Evolutionary conservation across 371 early-diverging fungal species (phyloP).

Genomic region (Sporodiniella umbellata): DNA sequence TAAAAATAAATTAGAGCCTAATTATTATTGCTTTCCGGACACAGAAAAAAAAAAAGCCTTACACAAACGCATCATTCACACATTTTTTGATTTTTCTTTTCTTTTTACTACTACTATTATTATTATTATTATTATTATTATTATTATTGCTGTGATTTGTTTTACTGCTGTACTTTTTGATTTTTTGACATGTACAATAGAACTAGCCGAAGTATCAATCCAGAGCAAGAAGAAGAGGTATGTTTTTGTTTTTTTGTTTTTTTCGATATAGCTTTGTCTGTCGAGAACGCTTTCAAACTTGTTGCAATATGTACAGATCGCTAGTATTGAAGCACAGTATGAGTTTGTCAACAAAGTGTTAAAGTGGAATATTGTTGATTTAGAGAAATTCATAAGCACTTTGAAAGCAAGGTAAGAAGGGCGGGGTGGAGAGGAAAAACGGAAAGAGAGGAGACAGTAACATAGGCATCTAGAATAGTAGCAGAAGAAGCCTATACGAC

Average conservation of each 20-base stretch:
- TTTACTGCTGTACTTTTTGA: neutral
- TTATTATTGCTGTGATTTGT: neutral
- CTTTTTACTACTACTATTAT: neutral
- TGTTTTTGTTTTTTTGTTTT: too few species aligned
- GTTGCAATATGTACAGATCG: conserved; percentile 11
- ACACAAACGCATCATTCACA: neutral
- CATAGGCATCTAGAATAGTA: conserved; percentile 15
- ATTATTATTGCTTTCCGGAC: neutral
- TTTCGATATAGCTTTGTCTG: too few species aligned
- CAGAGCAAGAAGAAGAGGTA: conserved; percentile 21
- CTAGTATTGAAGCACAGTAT: conserved; percentile 36
- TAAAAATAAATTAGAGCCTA: neutral
- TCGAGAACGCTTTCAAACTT: neutral
- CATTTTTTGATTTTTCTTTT: neutral
- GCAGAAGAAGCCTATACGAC: conserved; percentile 41
- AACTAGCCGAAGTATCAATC: conserved; percentile 6
- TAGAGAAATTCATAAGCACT: conserved; percentile 36
- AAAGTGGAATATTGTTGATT: conserved; percentile 42
- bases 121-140: too few species aligned
- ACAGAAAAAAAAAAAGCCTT: neutral
- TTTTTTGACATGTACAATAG: neutral
- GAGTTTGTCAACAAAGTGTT: conserved; percentile 37
- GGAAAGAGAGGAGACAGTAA: too few species aligned
- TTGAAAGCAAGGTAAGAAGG: conserved; percentile 44
- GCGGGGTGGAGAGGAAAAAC: too few species aligned